Evolutionary conservation across 108 stramenopile species (phyloP).

Genomic region (Nannochloropsis salina): DNA sequence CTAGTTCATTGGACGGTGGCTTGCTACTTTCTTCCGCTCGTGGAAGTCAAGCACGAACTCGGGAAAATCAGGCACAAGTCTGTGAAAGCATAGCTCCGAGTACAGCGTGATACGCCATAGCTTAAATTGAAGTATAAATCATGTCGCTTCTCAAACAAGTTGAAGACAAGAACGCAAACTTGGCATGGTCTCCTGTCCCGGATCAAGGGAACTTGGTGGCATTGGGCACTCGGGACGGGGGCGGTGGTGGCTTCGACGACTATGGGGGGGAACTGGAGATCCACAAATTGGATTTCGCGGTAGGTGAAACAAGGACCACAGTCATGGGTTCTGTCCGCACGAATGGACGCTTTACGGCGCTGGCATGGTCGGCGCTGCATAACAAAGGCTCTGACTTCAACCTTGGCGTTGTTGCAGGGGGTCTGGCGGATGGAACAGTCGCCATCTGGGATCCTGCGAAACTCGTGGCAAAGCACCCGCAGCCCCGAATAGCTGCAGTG

Average conservation of each 20-base stretch:
- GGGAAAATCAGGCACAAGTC: no score
- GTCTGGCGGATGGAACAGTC: constrained; percentile 88
- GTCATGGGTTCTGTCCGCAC: not conserved
- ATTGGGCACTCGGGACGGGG: constrained; percentile 58
- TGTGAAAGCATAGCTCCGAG: no score
- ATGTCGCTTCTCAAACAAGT: constrained; percentile 60
- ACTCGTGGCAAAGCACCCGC: constrained; percentile 53
- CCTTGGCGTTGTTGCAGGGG: constrained; percentile 80
- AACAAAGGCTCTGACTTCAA: constrained; percentile 49
- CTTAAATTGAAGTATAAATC: no score
- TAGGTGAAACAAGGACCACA: not conserved
- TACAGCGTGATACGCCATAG: no score
- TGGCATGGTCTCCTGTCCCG: constrained; percentile 57
- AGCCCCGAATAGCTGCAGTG: constrained; percentile 56
- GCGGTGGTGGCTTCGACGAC: constrained; percentile 74
- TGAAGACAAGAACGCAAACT: constrained; percentile 56
- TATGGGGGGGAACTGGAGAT: constrained; percentile 85
- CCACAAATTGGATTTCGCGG: constrained; percentile 63
- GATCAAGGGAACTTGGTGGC: constrained; percentile 49
- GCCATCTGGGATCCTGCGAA: constrained; percentile 76
- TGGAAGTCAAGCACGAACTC: no score
- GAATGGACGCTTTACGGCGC: constrained; percentile 45
- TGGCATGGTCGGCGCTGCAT: constrained; percentile 54
- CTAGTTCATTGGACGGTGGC: no score
- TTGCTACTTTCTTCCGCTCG: no score